Conservation (phyloP, 495 filamentous ascomycete species). For the Penicillium fimorum region DNA sequence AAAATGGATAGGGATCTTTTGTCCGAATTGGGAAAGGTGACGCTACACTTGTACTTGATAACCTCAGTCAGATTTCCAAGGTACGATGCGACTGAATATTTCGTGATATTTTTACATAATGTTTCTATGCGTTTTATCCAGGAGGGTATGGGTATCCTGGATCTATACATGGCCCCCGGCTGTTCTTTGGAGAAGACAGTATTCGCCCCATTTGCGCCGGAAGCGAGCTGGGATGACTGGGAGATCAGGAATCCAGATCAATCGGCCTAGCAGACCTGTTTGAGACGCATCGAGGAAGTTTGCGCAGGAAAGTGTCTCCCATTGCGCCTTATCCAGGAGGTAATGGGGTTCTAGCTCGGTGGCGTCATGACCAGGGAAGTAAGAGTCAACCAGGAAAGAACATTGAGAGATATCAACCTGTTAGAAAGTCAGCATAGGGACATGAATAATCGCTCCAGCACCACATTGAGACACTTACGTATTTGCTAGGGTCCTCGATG, state of each 20-base stretch:
- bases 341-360: constrained; percentile 73
- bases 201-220: constrained; percentile 73
- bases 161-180: constrained; percentile 14
- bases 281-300: constrained; percentile 76
- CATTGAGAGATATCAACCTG: constrained; percentile 72
- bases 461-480: constrained; percentile 52
- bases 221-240: constrained; percentile 65
- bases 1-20: constrained; percentile 24
- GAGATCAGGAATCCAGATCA: constrained; percentile 80
- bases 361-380: constrained; percentile 58
- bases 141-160: background rate
- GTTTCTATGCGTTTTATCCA: background rate
- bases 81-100: background rate
- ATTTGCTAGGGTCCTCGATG: constrained; percentile 81
- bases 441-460: too few relatives aligned
- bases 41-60: constrained; percentile 4
- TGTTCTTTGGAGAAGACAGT: constrained; percentile 69
- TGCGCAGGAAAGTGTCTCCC: constrained; percentile 72
- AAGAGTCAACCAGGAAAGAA: constrained; percentile 83
- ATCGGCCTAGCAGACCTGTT: constrained; percentile 71
- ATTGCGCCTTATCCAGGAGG: constrained; percentile 61
- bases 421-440: constrained; percentile 12
- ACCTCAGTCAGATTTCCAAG: background rate
- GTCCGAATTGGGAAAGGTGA: constrained; percentile 24
- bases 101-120: background rate